These are phyloP conservation scores for Raffaelea arxii DNA, from an alignment of 2,329 filamentous ascomycete genomes.

Conservation along the genomic window DNA sequence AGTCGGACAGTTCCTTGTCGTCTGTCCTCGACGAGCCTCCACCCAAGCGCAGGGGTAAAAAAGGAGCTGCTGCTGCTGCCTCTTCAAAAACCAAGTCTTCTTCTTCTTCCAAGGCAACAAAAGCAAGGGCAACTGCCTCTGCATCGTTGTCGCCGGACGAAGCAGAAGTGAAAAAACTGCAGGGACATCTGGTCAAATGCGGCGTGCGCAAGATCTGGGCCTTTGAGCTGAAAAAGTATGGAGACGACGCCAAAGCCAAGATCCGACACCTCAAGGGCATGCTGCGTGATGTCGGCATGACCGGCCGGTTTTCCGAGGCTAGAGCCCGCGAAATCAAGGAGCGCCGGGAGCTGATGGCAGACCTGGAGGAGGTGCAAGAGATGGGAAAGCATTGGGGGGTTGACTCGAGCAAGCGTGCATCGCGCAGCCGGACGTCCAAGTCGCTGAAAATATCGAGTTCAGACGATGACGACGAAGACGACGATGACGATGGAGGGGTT, in stretches of 20 bases:
- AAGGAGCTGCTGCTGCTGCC: background rate
- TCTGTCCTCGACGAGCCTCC: conserved; percentile 65
- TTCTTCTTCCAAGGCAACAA: background rate
- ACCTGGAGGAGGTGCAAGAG: conserved; percentile 76
- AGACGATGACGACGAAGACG: conserved; percentile 22
- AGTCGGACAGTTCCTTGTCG: conserved; percentile 54
- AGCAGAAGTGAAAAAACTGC: conserved; percentile 77
- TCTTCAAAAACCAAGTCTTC: background rate
- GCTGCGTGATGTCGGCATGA: conserved; percentile 78
- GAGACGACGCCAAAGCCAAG: conserved; percentile 64
- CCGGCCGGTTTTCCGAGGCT: conserved; percentile 74
- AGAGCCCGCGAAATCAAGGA: conserved; percentile 85
- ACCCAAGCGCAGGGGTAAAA: conserved; percentile 13
- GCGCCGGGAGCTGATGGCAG: conserved; percentile 69
- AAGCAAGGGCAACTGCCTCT: conserved; percentile 9
- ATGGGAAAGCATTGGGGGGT: conserved; percentile 72
- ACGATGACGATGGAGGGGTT: background rate
- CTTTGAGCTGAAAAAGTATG: conserved; percentile 68
- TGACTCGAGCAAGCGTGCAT: conserved; percentile 26
- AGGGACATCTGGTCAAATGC: conserved; percentile 80
- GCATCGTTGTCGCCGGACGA: conserved; percentile 48
- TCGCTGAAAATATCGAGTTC: conserved; percentile 28
- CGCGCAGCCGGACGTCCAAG: conserved; percentile 27
- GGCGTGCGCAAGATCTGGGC: conserved; percentile 89
- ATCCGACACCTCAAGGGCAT: conserved; percentile 70